phyloP scores from a whole-genome alignment of 352 stramenopile genomes.

The Pythium monospermum region DNA sequence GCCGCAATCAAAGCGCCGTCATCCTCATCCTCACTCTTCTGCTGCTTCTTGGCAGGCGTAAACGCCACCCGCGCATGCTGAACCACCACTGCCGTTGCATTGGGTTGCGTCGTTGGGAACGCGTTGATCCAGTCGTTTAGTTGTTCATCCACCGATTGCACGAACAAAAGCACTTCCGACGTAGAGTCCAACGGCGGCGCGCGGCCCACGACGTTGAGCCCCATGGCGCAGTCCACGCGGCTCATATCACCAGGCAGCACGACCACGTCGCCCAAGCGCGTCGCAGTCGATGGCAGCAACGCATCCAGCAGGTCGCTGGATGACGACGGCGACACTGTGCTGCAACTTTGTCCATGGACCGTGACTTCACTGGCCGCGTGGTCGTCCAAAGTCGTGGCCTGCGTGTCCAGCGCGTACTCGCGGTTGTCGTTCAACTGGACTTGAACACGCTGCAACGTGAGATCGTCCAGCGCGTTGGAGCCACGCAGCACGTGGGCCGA shows the following conservation, averaged over 20 bases:
- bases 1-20: neutral
- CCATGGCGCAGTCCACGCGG: slow-evolving; percentile 16
- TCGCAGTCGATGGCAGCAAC: neutral
- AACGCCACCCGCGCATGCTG: slow-evolving; percentile 36
- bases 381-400: neutral
- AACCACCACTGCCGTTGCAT: slow-evolving; percentile 22
- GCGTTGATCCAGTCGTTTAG: slow-evolving; percentile 30
- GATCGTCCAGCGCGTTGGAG: slow-evolving; percentile 4
- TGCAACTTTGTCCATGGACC: slow-evolving; percentile 17
- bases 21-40: neutral
- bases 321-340: slow-evolving; percentile 4
- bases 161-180: slow-evolving; percentile 27
- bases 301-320: slow-evolving; percentile 6
- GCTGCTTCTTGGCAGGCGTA: slow-evolving; percentile 5
- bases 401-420: slow-evolving; percentile 18
- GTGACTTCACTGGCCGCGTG: slow-evolving; percentile 13
- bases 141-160: slow-evolving; percentile 39
- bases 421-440: slow-evolving; percentile 19
- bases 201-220: slow-evolving; percentile 14
- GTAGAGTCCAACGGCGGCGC: slow-evolving; percentile 7
- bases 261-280: slow-evolving; percentile 1
- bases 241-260: slow-evolving; percentile 9
- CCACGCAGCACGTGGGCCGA: slow-evolving; percentile 11
- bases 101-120: slow-evolving; percentile 11
- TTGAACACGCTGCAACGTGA: slow-evolving; percentile 21